Base-by-base conservation (phyloP, 2,329 filamentous ascomycete genomes). In the Neurospora sp. region DNA sequence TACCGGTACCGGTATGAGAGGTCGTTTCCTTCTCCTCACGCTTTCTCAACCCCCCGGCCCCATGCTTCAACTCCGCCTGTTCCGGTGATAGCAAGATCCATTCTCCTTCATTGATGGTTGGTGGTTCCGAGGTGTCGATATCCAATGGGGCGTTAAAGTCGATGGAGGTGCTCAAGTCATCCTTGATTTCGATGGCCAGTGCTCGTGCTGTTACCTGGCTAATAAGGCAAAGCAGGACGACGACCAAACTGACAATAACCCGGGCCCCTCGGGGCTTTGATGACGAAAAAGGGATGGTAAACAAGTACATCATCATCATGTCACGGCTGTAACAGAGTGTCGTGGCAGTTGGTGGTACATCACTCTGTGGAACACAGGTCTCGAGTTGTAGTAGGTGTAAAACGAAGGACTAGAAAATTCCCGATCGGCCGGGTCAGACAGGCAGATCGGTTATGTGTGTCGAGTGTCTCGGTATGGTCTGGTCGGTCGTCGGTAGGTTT, bases 31-130 rank as follows among this genome's bases (percentile, higher is more conserved):
- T 43, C 0, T 43, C 42, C 42, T 19, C 42, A 43, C 42, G 42
- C 42, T 43, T 43, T 1, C 42, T 43, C 42, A 43, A 43, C 42
- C 42, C 42, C 8, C 28, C 28, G 5, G 38, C 2, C 39, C 15
- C 39, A 36, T 62, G 52, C 52, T 62, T 62, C 69, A 77, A 70
- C 42, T 76, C 74, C 10, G 73, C 73, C 66, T 81, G 77, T 10
- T 80, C 77, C 67, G 78, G 74, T 9, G 80, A 77, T 72, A 82
- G 73, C 74, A 79, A 79, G 23, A 75, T 75, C 81, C 81, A 82
- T 42, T 76, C 73, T 46, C 79, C 79, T 66, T 78, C 73, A 62
- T 77, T 69, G 3, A 70, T 78, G 74, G 70, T 79, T 73, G 39
- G 79, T 79, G 40, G 79, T 73, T 58, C 79, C 77, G 39, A 77